A percentile compares a stretch with the other conserved stretches of the same genome.
Conservation (phyloP, 495 filamentous ascomycete species). For the Pyrenopolyporus hunteri region DNA sequence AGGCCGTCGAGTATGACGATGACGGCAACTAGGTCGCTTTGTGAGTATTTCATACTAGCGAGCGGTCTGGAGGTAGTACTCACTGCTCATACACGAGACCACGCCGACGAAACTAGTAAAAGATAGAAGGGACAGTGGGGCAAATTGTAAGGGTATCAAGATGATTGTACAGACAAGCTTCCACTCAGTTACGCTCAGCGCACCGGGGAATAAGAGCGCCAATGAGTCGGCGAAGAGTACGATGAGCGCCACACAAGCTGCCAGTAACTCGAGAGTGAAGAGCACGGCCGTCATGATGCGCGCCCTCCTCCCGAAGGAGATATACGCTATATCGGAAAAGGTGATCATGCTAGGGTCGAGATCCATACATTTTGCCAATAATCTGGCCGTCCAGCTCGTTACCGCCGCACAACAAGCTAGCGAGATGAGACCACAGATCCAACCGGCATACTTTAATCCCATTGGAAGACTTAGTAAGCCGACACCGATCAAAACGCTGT, state of each 20-base stretch:
- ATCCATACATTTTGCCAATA: conserved; percentile 89
- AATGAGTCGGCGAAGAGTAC: conserved; percentile 94
- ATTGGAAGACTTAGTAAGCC: conserved; percentile 88
- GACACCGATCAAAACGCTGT: conserved; percentile 81
- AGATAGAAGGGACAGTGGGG: conserved; percentile 83
- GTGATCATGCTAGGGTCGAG: conserved; percentile 75
- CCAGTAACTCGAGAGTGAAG: conserved; percentile 87
- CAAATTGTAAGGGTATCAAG: conserved; percentile 81
- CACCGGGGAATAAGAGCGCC: conserved; percentile 73
- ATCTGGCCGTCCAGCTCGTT: conserved; percentile 85
- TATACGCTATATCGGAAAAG: conserved; percentile 91
- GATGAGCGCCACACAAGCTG: conserved; percentile 87
- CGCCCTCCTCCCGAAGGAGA: conserved; percentile 85
- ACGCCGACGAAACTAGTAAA: conserved; percentile 93
- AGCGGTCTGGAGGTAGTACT: conserved; percentile 43
- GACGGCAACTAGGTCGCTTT: conserved; percentile 65
- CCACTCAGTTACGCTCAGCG: conserved; percentile 73
- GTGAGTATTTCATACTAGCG: conserved; percentile 19
- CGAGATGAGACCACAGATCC: conserved; percentile 81
- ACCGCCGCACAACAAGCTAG: conserved; percentile 73
- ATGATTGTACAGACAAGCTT: conserved; percentile 85
- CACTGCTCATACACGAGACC: conserved; percentile 82
- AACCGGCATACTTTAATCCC: conserved; percentile 87
- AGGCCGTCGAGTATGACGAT: conserved; percentile 86
- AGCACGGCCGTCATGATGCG: conserved; percentile 81